Conservation (phyloP, 1,139 yeast species). For the Yamadazyma oceani region DNA sequence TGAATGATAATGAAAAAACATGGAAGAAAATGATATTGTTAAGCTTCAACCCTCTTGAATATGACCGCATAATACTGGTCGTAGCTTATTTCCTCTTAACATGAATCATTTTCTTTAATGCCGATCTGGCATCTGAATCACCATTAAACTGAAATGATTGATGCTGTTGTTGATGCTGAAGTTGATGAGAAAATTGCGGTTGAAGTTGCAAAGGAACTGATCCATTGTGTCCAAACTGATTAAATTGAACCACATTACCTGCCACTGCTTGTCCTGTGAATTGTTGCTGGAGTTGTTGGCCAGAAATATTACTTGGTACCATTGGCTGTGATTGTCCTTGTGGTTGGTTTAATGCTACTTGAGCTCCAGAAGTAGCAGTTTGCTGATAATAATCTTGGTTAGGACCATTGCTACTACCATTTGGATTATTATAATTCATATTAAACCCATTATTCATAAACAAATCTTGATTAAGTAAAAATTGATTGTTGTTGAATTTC, state of each 20-base stretch:
- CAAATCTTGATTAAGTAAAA: slow-evolving; percentile 33
- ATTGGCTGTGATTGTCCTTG: slow-evolving; percentile 1
- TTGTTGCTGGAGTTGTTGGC: not conserved
- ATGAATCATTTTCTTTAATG: slow-evolving; percentile 41
- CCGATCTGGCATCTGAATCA: slow-evolving; percentile 43
- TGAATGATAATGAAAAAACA: not conserved
- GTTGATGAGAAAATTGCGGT: slow-evolving; percentile 8
- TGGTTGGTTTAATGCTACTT: slow-evolving; percentile 1
- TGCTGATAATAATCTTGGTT: slow-evolving; percentile 7
- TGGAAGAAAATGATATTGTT: no score
- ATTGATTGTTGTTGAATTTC: slow-evolving; percentile 22
- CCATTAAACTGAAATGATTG: slow-evolving; percentile 19
- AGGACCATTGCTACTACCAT: slow-evolving; percentile 3
- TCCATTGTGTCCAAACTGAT: not conserved
- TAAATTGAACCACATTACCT: not conserved
- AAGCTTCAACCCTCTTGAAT: no score
- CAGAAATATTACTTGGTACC: not conserved
- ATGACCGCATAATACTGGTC: no score
- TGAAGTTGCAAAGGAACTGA: slow-evolving; percentile 4
- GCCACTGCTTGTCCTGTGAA: slow-evolving; percentile 1
- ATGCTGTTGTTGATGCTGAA: slow-evolving; percentile 12
- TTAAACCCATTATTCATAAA: slow-evolving; percentile 17
- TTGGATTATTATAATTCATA: slow-evolving; percentile 3
- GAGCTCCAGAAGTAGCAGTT: slow-evolving; percentile 3
- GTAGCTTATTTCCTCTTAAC: slow-evolving; percentile 31